phyloP scores from a whole-genome alignment of 331 rosid genomes.

The Pyracantha coccinea region DNA sequence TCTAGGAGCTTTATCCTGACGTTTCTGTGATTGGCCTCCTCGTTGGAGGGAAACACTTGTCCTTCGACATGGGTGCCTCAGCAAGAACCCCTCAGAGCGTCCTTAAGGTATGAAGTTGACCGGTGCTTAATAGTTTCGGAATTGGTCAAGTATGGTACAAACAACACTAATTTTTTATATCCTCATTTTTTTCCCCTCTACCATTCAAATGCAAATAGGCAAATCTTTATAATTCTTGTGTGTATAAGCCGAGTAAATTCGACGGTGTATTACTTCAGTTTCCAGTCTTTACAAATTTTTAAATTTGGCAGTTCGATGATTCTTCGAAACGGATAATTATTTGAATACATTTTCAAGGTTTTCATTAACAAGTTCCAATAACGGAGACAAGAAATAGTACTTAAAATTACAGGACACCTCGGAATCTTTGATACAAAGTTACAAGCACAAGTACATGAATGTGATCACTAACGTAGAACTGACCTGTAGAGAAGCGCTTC shows the following conservation, averaged over 20 bases:
- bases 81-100: too few relatives aligned
- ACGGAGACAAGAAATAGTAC: not conserved
- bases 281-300: too few relatives aligned
- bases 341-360: not conserved
- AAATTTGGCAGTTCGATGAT: too few relatives aligned
- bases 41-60: too few relatives aligned
- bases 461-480: slow-evolving; percentile 2
- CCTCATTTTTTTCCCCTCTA: not conserved
- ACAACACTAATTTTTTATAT: not conserved
- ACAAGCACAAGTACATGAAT: not conserved
- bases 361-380: not conserved
- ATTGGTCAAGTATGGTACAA: too few relatives aligned
- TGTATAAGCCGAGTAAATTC: too few relatives aligned
- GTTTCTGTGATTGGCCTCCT: too few relatives aligned
- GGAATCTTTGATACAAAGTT: not conserved
- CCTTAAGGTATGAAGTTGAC: too few relatives aligned
- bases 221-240: not conserved
- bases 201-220: not conserved
- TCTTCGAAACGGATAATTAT: not conserved
- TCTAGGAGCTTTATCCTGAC: too few relatives aligned
- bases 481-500: slow-evolving; percentile 4
- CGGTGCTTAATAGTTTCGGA: too few relatives aligned
- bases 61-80: too few relatives aligned
- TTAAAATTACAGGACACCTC: not conserved
- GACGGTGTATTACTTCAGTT: too few relatives aligned